Percentiles rank a stretch among this genome's conserved stretches.
Conservation (phyloP, 1,284 basidiomycete species). For the Apiotrichum domesticum region DNA sequence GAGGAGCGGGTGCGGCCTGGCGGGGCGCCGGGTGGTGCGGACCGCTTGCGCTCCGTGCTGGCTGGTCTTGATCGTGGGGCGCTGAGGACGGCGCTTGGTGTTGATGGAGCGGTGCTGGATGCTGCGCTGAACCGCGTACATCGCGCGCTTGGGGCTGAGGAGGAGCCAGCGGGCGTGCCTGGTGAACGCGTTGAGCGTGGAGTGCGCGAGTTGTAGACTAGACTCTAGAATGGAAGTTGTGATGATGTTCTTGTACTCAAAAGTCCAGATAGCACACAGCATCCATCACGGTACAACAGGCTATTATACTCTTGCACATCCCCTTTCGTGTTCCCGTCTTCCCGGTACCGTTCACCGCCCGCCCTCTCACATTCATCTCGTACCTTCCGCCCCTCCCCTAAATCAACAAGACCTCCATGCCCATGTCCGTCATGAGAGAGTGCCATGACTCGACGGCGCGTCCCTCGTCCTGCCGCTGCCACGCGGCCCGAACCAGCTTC, state of each 20-base stretch:
- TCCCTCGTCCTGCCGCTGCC: neutral
- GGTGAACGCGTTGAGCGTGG: constrained; percentile 17
- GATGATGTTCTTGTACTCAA: too few species aligned
- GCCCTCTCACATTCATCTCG: neutral
- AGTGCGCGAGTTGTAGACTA: constrained; percentile 14
- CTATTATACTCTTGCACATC: too few species aligned
- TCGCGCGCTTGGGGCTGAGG: constrained; percentile 3
- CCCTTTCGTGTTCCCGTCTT: too few species aligned
- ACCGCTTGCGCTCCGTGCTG: constrained; percentile 1
- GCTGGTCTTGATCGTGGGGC: neutral
- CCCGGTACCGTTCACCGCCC: too few species aligned
- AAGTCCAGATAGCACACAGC: neutral
- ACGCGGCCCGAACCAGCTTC: neutral
- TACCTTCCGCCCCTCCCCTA: neutral
- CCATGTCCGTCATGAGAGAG: constrained; percentile 18
- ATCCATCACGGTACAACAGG: too few species aligned
- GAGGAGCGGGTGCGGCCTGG: neutral
- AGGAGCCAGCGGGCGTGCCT: constrained; percentile 3
- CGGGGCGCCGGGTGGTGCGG: neutral
- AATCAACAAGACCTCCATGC: neutral
- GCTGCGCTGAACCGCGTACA: constrained; percentile 2
- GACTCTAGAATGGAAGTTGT: neutral
- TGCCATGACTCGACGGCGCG: constrained; percentile 4
- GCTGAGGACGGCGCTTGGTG: neutral
- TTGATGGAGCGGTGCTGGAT: constrained; percentile 1